Base-by-base conservation (phyloP, 768 basidiomycete genomes). In the Pisolithus marmoratus region DNA sequence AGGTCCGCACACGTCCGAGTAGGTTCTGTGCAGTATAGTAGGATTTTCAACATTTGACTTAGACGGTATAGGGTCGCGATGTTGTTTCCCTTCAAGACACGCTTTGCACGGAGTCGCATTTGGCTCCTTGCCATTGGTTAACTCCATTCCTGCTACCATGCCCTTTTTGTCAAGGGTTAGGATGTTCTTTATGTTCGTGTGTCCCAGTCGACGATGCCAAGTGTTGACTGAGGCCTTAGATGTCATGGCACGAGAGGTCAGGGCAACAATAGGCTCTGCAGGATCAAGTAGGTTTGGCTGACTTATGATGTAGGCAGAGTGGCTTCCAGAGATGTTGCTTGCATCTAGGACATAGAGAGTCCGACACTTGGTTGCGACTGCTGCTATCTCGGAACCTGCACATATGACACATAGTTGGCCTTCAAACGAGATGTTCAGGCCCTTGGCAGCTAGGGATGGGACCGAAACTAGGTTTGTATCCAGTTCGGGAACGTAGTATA, bases 81-180 rank as follows among this genome's bases (percentile, higher is more conserved):
- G 22, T 31, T 65, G 61, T 46, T 67, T 68, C n/a, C 63, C 63
- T 34, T 58, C 34, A 9, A 63, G 53, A 47, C 65, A 63, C 4
- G 56, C 36, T 31, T 37, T 50, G 42, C 65, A 67, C 8, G 36
- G 12, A 0, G 20, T 41, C 2, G 44, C 37, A 7, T 42, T 31
- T 2, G 38, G 38, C 20, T 19, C 40, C 22, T 22, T 9, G 14
- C 27, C 27, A 29, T 45, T 42, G 9, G 5, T 43, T 27, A 48
- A 22, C 22, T 48, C 40, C 48, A 52, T 51, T 0, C 54, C 38
- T 2, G 4, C 48, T 8, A 55, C 54, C 51, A 55, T 55, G 4
- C 47, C 47, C 20, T 52, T 45, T 31, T 38, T 17, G 5, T n/a
- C 34, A n/a, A 55, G 11, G 14, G 47, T 51, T 20, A 43, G 31